Base-by-base conservation (phyloP, 805 yeast genomes). In the Ogataea minuta region DNA sequence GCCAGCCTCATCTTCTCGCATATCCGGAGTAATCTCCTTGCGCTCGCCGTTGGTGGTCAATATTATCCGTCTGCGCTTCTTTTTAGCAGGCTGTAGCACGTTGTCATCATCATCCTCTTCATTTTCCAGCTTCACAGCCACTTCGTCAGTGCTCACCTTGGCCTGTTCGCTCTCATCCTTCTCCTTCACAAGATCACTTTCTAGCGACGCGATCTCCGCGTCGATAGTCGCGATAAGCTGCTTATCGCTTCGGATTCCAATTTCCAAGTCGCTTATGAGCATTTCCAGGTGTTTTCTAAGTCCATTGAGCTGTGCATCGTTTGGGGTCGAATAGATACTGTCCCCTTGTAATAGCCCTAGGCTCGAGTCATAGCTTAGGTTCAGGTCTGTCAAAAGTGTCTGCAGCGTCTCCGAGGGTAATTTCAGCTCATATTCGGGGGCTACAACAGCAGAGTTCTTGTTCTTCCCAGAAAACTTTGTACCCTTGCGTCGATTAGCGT, bases 271-370 rank as follows among this genome's bases (percentile, higher is more conserved):
- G 21, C 59, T 55, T 10, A 67, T 57, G 23, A 75, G 53, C 29
- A 65, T 68, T 10, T 57, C 61, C 15, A 75, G 52, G n/a, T 68
- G 53, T 52, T 67, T 67, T 32, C 46, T 50, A 30, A 59, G 35
- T 4, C 40, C 23, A 6, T 33, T 26, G 16, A 64, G 48, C 21
- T 46, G 49, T 3, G 41, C 33, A 25, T 41, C 43, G 14, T 28
- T 29, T 1, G 64, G 74, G 14, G 66, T 60, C 5, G 74, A 68
- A 24, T 44, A 45, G 41, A 50, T 49, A 6, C 70, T 53, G 13
- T 76, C 80, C 0, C 90, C 90, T 48, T 72, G 79, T 16, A 83
- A 59, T 36, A 76, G 59, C 1, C 89, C 89, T 12, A 74, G 65
- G 27, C 76, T 74, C 4, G 73, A 64, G 50, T 81, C 85, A 53